phyloP scores from a whole-genome alignment of 139 green algal species.

The Edaphochlamys debaryana region DNA sequence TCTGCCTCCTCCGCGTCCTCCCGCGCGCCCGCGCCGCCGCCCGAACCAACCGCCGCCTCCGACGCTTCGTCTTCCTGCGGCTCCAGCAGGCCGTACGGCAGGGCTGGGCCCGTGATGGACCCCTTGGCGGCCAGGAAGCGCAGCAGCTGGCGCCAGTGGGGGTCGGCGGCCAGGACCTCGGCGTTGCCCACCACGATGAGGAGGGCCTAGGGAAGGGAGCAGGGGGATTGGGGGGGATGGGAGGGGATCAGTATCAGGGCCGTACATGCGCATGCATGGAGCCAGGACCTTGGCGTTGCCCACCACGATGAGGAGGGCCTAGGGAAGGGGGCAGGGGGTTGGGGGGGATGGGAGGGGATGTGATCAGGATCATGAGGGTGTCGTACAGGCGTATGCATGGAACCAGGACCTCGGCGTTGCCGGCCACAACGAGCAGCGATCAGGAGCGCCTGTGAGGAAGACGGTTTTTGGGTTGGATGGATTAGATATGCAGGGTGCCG shows the following conservation, averaged over 20 bases:
- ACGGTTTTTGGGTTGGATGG: no score
- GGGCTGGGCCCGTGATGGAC: constrained; percentile 7
- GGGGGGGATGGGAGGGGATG: no score
- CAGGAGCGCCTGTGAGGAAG: no score
- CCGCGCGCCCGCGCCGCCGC: no score
- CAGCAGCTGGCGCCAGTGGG: constrained; percentile 39
- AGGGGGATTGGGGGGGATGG: no score
- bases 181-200: constrained; percentile 61
- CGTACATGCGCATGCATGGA: no score
- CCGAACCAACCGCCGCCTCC: neutral
- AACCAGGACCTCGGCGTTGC: constrained; percentile 50
- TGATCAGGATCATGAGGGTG: no score
- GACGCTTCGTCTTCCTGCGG: neutral
- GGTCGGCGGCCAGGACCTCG: constrained; percentile 41
- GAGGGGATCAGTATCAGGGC: no score
- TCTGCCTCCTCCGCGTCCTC: neutral
- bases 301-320: constrained; percentile 66
- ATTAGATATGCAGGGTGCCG: no score
- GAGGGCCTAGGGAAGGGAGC: no score
- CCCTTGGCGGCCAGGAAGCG: neutral
- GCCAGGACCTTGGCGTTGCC: constrained; percentile 52
- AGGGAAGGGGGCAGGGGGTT: no score
- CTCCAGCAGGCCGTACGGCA: neutral
- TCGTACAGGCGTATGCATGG: no score
- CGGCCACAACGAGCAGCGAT: constrained; percentile 64